Evolutionary conservation across 2,329 filamentous ascomycete genomes (phyloP).

Genomic region (Gremmenia infestans): DNA sequence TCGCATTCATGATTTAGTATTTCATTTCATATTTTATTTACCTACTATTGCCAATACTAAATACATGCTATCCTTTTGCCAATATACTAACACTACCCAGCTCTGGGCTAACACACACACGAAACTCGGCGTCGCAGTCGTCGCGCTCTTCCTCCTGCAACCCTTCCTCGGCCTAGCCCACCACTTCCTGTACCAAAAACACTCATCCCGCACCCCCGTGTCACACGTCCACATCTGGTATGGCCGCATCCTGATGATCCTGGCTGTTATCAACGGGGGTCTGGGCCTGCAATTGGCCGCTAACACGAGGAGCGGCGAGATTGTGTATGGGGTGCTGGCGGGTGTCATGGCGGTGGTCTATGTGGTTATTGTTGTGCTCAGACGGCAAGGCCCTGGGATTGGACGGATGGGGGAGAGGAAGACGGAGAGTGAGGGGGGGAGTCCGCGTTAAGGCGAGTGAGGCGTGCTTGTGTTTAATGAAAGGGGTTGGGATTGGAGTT

Average conservation of each 20-base stretch:
- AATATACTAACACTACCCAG: slow-evolving; percentile 34
- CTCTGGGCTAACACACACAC: slow-evolving; percentile 50
- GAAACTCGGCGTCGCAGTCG: slow-evolving; percentile 50
- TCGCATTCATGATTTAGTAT: too few relatives aligned
- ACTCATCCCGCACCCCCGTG: slow-evolving; percentile 43
- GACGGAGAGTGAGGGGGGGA: too few relatives aligned
- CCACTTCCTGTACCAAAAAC: slow-evolving; percentile 47
- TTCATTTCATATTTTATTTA: too few relatives aligned
- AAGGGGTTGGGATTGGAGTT: too few relatives aligned
- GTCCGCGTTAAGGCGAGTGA: too few relatives aligned
- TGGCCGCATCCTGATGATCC: slow-evolving; percentile 51
- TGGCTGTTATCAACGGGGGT: slow-evolving; percentile 60
- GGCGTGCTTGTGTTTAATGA: too few relatives aligned
- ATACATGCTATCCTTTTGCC: too few relatives aligned
- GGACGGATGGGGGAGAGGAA: too few relatives aligned
- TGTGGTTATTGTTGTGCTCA: slow-evolving; percentile 25
- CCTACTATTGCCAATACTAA: too few relatives aligned
- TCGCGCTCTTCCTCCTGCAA: slow-evolving; percentile 51
- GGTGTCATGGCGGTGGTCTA: slow-evolving; percentile 46
- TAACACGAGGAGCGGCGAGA: slow-evolving; percentile 38
- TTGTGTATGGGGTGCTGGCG: slow-evolving; percentile 53
- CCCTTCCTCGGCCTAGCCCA: slow-evolving; percentile 54
- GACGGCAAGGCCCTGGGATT: slow-evolving; percentile 10
- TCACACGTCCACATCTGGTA: slow-evolving; percentile 59
- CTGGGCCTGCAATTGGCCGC: slow-evolving; percentile 50